These are phyloP conservation scores for Zancudomyces culisetae DNA, from an alignment of 371 early-diverging fungal genomes.

Conservation along the genomic window DNA sequence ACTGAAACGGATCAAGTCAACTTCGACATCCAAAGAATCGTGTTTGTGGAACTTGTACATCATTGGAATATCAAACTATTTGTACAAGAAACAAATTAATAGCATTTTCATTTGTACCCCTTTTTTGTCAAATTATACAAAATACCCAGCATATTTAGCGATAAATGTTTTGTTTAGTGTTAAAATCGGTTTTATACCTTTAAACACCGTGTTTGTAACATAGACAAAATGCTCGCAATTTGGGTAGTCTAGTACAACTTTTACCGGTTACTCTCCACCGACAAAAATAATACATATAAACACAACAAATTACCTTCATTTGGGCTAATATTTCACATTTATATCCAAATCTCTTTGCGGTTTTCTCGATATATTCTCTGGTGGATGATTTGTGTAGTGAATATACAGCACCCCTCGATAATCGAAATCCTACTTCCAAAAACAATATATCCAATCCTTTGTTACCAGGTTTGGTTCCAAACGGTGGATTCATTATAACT, in stretches of 20 bases:
- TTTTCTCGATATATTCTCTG: slow-evolving; percentile 52
- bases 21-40: slow-evolving; percentile 50
- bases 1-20: slow-evolving; percentile 48
- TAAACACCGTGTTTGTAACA: too few relatives aligned
- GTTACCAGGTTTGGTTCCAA: slow-evolving; percentile 54
- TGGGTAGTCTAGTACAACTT: neutral
- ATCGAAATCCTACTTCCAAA: slow-evolving; percentile 35
- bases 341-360: slow-evolving; percentile 55
- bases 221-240: too few relatives aligned
- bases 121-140: too few relatives aligned
- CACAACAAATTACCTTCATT: slow-evolving; percentile 18
- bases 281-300: neutral
- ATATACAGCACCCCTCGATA: slow-evolving; percentile 43
- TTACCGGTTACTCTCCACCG: neutral
- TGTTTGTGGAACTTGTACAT: slow-evolving; percentile 75
- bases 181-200: too few relatives aligned
- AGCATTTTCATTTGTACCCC: too few relatives aligned
- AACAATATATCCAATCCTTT: slow-evolving; percentile 60
- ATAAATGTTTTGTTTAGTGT: too few relatives aligned
- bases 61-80: slow-evolving; percentile 53
- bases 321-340: slow-evolving; percentile 54
- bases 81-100: too few relatives aligned
- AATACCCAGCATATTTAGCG: too few relatives aligned
- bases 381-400: slow-evolving; percentile 69
- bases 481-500: slow-evolving; percentile 70